A percentile compares a stretch with the other conserved stretches of the same genome.
phyloP scores from a whole-genome alignment of 1,139 yeast genomes.

The Blastobotrys persicus region DNA sequence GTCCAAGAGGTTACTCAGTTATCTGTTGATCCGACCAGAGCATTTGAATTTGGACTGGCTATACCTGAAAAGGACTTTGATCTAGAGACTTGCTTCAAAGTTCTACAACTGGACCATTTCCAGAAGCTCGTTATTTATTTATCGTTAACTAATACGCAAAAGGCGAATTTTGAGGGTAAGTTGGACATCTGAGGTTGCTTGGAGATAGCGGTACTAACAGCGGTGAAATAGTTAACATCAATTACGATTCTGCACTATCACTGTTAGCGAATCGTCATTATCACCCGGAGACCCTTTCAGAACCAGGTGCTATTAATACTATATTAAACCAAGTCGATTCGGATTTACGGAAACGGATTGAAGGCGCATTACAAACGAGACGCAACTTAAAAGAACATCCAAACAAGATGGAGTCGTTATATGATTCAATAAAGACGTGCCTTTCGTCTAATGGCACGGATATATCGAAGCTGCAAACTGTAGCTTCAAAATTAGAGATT shows the following conservation, averaged over 20 bases:
- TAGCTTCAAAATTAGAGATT: background rate
- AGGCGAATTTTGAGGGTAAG: background rate
- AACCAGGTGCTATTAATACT: background rate
- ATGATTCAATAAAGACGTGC: slow-evolving; percentile 2
- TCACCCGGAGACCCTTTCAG: background rate
- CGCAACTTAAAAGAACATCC: background rate
- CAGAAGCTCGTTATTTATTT: slow-evolving; percentile 9
- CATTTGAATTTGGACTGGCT: slow-evolving; percentile 3
- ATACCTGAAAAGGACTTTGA: background rate
- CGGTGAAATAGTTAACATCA: no score
- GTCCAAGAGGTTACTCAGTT: slow-evolving; percentile 1
- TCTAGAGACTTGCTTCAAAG: background rate
- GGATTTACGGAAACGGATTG: background rate
- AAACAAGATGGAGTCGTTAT: slow-evolving; percentile 1
- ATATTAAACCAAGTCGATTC: background rate
- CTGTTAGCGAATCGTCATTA: background rate
- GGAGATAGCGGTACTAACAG: no score
- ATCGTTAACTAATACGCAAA: slow-evolving; percentile 9
- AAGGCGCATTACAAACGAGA: background rate
- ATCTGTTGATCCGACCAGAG: background rate
- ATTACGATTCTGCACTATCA: background rate
- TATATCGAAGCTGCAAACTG: background rate
- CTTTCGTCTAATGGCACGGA: slow-evolving; percentile 1
- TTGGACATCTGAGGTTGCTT: background rate
- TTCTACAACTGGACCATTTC: background rate